phyloP scores from a whole-genome alignment of 129 eudicot species.

The Flaveria robusta region DNA sequence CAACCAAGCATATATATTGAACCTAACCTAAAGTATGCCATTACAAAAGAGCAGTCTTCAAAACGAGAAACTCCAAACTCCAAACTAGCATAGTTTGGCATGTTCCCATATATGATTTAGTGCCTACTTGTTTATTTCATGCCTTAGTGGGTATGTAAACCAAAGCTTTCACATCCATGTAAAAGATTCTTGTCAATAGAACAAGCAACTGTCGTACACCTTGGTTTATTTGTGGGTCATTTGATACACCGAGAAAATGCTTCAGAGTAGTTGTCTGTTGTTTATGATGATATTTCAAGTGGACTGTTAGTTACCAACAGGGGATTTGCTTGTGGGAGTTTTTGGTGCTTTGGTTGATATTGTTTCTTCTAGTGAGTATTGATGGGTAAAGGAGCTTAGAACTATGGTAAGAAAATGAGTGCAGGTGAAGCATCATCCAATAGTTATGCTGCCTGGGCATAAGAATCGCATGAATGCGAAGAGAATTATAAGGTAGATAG shows the following conservation, averaged over 20 bases:
- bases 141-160: no score
- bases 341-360: slow-evolving; percentile 19
- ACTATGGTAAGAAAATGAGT: slow-evolving; percentile 46
- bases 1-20: no score
- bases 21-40: no score
- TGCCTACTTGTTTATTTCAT: no score
- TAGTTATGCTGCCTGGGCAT: slow-evolving; percentile 63
- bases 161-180: no score
- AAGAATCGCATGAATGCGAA: slow-evolving; percentile 71
- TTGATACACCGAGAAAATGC: no score
- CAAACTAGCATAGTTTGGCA: no score
- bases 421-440: slow-evolving; percentile 34
- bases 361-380: slow-evolving; percentile 27
- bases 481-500: slow-evolving; percentile 53
- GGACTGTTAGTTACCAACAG: not conserved
- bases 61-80: no score
- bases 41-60: no score
- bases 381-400: slow-evolving; percentile 79
- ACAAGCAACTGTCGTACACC: no score
- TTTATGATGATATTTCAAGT: slow-evolving; percentile 5
- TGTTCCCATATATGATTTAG: no score
- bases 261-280: not conserved
- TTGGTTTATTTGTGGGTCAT: slow-evolving; percentile 1
- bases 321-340: slow-evolving; percentile 26
- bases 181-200: no score